These are phyloP conservation scores for Phytopythium chamaehyphon DNA, from an alignment of 352 stramenopile genomes.

Conservation along the genomic window DNA sequence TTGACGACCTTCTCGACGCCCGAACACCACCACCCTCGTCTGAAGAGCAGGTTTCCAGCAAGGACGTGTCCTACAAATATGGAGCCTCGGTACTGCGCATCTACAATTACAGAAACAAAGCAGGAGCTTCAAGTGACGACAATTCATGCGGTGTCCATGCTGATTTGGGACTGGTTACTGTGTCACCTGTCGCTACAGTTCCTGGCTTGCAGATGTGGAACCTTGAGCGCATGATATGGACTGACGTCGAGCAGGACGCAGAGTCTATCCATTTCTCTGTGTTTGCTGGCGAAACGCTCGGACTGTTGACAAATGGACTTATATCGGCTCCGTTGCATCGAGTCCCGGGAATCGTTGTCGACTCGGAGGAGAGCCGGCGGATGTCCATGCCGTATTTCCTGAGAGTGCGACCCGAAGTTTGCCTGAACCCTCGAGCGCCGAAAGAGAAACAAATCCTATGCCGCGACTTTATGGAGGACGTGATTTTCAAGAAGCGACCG, in stretches of 20 bases:
- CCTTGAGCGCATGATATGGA: conserved; percentile 78
- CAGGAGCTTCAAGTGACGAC: conserved; percentile 15
- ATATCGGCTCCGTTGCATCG: conserved; percentile 71
- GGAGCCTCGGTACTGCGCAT: conserved; percentile 77
- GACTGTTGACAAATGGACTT: conserved; percentile 65
- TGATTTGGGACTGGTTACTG: conserved; percentile 73
- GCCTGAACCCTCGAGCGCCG: conserved; percentile 51
- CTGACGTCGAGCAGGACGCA: conserved; percentile 66
- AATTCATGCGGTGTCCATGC: conserved; percentile 74
- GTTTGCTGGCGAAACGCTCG: conserved; percentile 76
- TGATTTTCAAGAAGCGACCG: conserved; percentile 73
- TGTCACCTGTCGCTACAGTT: conserved; percentile 70
- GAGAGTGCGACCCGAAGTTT: conserved; percentile 42
- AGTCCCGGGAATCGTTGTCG: conserved; percentile 64
- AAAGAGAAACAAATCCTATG: conserved; percentile 42
- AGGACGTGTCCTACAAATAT: conserved; percentile 65
- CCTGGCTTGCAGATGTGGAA: conserved; percentile 86
- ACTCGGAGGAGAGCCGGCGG: conserved; percentile 47
- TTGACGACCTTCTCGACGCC: conserved; percentile 68
- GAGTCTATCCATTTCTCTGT: conserved; percentile 66
- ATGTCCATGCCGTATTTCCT: conserved; percentile 89
- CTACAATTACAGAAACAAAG: conserved; percentile 85
- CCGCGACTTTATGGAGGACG: conserved; percentile 82
- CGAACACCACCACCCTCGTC: conserved; percentile 23
- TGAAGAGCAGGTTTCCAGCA: conserved; percentile 12